Evolutionary conservation across 352 stramenopile genomes (phyloP).

Genomic region (Globisporangium canariense): DNA sequence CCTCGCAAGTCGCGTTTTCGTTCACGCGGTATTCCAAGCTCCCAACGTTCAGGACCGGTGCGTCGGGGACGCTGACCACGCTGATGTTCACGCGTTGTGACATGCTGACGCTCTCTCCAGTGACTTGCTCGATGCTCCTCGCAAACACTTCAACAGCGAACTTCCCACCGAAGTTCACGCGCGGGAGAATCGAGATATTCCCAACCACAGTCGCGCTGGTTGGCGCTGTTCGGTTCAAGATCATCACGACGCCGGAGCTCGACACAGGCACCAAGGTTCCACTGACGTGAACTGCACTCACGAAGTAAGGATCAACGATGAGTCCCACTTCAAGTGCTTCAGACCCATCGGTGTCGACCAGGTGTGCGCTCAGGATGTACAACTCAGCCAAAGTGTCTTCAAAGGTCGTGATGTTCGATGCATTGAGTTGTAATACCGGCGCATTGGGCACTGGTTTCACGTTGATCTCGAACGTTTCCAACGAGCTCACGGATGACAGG

Average conservation of each 20-base stretch:
- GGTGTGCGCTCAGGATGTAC: conserved; percentile 32
- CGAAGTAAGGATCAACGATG: conserved; percentile 27
- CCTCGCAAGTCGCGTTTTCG: conserved; percentile 27
- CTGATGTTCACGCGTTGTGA: conserved; percentile 24
- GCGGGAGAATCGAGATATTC: conserved; percentile 28
- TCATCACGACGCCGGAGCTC: conserved; percentile 5
- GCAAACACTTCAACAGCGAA: conserved; percentile 28
- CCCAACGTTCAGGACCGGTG: conserved; percentile 24
- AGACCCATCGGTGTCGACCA: conserved; percentile 43
- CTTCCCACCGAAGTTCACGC: conserved; percentile 32
- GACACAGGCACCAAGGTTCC: conserved; percentile 16
- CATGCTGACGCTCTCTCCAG: conserved; percentile 19
- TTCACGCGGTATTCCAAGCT: conserved; percentile 27
- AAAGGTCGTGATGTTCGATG: conserved; percentile 19
- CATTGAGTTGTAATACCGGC: conserved; percentile 29
- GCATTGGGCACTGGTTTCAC: conserved; percentile 38
- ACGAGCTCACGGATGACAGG: conserved; percentile 21
- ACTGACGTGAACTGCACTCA: conserved; percentile 32
- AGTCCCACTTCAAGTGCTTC: conserved; percentile 43
- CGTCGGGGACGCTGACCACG: conserved; percentile 32
- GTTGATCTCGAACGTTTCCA: conserved; percentile 30
- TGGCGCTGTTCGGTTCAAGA: background rate
- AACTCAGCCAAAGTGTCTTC: conserved; percentile 38
- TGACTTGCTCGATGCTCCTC: conserved; percentile 27
- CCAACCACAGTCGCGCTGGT: background rate